Evolutionary conservation across 2,329 filamentous ascomycete genomes (phyloP).

Genomic region (Arthroderma uncinatum): DNA sequence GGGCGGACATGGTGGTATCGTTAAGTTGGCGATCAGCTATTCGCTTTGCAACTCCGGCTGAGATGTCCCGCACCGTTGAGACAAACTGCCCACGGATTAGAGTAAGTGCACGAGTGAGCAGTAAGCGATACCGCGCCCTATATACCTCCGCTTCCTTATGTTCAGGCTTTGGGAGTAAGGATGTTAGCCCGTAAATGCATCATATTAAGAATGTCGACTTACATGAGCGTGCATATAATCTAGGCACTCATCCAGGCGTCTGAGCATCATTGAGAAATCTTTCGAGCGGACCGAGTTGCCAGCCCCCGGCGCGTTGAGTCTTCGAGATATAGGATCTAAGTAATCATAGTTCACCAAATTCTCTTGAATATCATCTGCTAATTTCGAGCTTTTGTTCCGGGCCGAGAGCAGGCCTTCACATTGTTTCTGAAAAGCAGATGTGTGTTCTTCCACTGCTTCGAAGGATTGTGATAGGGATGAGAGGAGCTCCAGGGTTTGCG

Average conservation of each 20-base stretch:
- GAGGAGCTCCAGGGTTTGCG: slow-evolving; percentile 62
- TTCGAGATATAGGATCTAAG: slow-evolving; percentile 76
- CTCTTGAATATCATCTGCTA: slow-evolving; percentile 75
- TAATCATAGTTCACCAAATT: slow-evolving; percentile 94
- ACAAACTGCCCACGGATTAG: slow-evolving; percentile 58
- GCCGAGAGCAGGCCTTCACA: slow-evolving; percentile 80
- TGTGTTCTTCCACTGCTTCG: slow-evolving; percentile 75
- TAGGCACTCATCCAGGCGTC: slow-evolving; percentile 78
- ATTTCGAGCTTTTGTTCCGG: slow-evolving; percentile 62
- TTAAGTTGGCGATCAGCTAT: slow-evolving; percentile 57
- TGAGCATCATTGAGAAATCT: slow-evolving; percentile 78
- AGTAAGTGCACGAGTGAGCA: slow-evolving; percentile 59
- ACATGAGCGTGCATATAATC: slow-evolving; percentile 85
- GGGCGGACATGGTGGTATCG: slow-evolving; percentile 59
- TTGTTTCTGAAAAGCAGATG: slow-evolving; percentile 81
- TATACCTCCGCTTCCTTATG: slow-evolving; percentile 85
- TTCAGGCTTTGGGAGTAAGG: slow-evolving; percentile 45
- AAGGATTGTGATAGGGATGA: slow-evolving; percentile 76
- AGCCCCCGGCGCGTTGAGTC: slow-evolving; percentile 84
- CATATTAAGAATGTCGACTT: slow-evolving; percentile 23
- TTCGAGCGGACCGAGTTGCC: slow-evolving; percentile 72
- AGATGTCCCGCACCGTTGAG: slow-evolving; percentile 50
- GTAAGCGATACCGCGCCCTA: slow-evolving; percentile 71
- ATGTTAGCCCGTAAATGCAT: slow-evolving; percentile 12
- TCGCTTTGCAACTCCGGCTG: slow-evolving; percentile 50